Evolutionary conservation across 192 early-diverging fungal species (phyloP).

Genomic region (Coemansia sp.): DNA sequence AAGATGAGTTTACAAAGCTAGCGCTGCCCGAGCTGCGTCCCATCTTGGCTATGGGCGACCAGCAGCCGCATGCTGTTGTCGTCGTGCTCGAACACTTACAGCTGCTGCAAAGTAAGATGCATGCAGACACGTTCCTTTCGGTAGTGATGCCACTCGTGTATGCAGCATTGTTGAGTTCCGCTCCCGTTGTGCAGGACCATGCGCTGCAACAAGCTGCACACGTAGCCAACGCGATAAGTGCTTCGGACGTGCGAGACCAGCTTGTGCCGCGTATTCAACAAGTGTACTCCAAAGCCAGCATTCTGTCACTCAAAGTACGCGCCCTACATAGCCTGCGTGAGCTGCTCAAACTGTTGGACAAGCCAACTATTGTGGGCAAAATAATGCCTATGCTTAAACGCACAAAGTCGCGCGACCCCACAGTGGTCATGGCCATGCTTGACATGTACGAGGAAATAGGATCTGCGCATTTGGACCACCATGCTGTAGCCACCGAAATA

Average conservation of each 20-base stretch:
- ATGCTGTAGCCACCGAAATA: constrained; percentile 71
- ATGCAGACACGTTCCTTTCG: constrained; percentile 53
- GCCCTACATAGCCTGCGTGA: constrained; percentile 69
- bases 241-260: constrained; percentile 61
- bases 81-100: constrained; percentile 67
- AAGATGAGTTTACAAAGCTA: constrained; percentile 61
- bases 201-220: constrained; percentile 63
- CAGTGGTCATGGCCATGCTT: constrained; percentile 74
- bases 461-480: constrained; percentile 64
- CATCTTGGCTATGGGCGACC: constrained; percentile 56
- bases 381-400: constrained; percentile 74
- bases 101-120: constrained; percentile 65
- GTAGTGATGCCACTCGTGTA: constrained; percentile 78
- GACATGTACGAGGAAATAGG: constrained; percentile 80
- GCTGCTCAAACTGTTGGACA: constrained; percentile 67
- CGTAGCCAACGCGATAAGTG: constrained; percentile 59
- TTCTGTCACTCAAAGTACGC: constrained; percentile 69
- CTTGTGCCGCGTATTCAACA: constrained; percentile 74
- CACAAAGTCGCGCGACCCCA: constrained; percentile 76
- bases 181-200: constrained; percentile 63
- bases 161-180: constrained; percentile 59
- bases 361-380: constrained; percentile 69
- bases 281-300: constrained; percentile 66
- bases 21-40: constrained; percentile 67
- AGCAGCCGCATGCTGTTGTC: constrained; percentile 65